Percentiles rank a stretch among this genome's conserved stretches.
Conservation (phyloP, 2,329 filamentous ascomycete species). For the Fusarium chaquense region DNA sequence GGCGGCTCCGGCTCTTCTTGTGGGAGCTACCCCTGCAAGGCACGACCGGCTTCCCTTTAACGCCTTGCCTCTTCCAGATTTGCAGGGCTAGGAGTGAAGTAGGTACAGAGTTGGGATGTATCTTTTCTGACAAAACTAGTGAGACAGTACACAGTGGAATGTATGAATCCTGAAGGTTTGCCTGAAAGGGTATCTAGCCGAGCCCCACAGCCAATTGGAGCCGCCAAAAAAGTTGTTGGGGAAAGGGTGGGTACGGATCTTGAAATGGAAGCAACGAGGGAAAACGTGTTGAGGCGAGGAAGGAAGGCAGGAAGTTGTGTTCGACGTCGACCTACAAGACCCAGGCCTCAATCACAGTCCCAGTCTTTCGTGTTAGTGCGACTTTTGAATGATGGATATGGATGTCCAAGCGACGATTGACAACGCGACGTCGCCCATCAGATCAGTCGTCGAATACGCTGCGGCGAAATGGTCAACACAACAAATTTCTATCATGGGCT, state of each 20-base stretch:
- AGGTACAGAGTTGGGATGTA: slow-evolving; percentile 13
- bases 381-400: slow-evolving; percentile 1
- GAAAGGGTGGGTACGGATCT: slow-evolving; percentile 44
- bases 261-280: slow-evolving; percentile 12
- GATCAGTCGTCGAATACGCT: slow-evolving; percentile 42
- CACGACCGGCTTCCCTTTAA: slow-evolving; percentile 33
- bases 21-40: slow-evolving; percentile 42
- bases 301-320: slow-evolving; percentile 23
- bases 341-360: slow-evolving; percentile 3
- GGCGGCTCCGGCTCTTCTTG: slow-evolving; percentile 27
- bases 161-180: slow-evolving; percentile 15
- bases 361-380: neutral
- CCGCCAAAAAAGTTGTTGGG: slow-evolving; percentile 50
- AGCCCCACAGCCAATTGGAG: slow-evolving; percentile 40
- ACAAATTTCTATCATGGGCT: slow-evolving; percentile 42
- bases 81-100: slow-evolving; percentile 29
- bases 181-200: slow-evolving; percentile 26
- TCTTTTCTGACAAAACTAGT: fast-evolving
- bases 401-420: slow-evolving; percentile 5
- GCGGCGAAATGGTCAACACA: slow-evolving; percentile 28
- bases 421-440: slow-evolving; percentile 25
- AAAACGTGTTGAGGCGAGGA: slow-evolving; percentile 43
- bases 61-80: slow-evolving; percentile 28
- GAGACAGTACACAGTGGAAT: slow-evolving; percentile 7
- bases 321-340: slow-evolving; percentile 39